Conservation (phyloP, 306 rosid genomes). For the Prosopis cineraria region DNA sequence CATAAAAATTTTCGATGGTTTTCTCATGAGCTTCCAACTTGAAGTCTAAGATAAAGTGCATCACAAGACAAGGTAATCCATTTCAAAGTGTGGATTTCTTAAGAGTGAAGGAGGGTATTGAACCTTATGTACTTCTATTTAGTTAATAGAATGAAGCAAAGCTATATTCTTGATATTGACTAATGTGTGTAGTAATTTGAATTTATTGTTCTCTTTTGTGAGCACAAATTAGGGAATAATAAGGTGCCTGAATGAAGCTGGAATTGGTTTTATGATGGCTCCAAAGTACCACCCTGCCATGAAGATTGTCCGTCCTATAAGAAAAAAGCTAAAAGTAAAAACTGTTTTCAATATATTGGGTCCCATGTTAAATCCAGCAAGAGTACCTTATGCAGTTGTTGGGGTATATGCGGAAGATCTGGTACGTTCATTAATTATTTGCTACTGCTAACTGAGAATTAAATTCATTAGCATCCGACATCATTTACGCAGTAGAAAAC, state of each 20-base stretch:
- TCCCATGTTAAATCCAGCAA: constrained; percentile 94
- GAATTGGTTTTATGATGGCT: constrained; percentile 97
- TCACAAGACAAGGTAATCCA: not conserved
- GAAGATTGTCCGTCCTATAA: constrained; percentile 77
- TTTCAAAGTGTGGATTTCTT: not conserved
- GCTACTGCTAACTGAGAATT: not conserved
- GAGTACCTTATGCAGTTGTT: constrained; percentile 87
- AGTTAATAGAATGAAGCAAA: constrained; percentile 12
- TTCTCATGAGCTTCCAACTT: not conserved
- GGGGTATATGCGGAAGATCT: constrained; percentile 84
- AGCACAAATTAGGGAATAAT: constrained; percentile 62
- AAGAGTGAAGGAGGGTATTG: not conserved
- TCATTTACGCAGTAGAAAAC: constrained; percentile 8
- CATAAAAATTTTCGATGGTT: not conserved
- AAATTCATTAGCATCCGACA: not conserved
- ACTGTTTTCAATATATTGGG: constrained; percentile 92
- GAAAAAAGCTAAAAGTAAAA: constrained; percentile 80
- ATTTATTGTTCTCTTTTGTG: constrained; percentile 26
- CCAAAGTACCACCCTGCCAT: constrained; percentile 90
- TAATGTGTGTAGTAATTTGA: constrained; percentile 1
- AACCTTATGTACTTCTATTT: not conserved
- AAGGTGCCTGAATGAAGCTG: constrained; percentile 73
- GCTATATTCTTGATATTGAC: not conserved
- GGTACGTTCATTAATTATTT: constrained; percentile 45
- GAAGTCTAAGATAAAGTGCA: not conserved